Evolutionary conservation across 2,329 filamentous ascomycete species (phyloP), one percentile per base, ranked within the genome.

Genomic region (Cordyceps cicadae): DNA sequence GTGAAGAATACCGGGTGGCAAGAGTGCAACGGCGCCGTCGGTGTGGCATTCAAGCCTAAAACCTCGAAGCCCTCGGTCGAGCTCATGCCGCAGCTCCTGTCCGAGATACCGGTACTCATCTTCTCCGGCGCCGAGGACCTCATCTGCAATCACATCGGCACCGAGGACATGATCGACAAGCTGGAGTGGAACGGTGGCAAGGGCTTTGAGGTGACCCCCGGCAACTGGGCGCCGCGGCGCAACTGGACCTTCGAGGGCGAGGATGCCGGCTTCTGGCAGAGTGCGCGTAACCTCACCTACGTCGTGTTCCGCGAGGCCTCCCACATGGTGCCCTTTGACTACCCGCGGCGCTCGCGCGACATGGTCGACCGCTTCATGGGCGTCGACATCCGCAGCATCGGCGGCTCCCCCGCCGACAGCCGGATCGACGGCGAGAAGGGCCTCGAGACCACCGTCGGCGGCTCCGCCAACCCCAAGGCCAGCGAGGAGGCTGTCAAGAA

Each of bases 251-350:
- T 97, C 66, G 94, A 97, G 73, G 90, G 87, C 63, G 84, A 96
- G 67, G 77, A 85, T 1, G 92, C 92, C 3, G 94, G 94, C 26
- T 90, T 95, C 70, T 99, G 93, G 80, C 95, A 99, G 74, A 85
- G 92, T 71, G 93, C 94, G 1, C 87, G 95, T 65, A 99, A 99
- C 75, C 77, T 99, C 63, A 97, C 94, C 0, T 99, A 99, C 70
- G 87, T 99, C 37, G 81, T 95, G 46, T 96, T 97, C 76, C 90
- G 96, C 79, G 96, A 99, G 73, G 87, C 91, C 17, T 96, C 90
- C 54, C 94, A 99, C 74, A 99, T 99, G 94, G 94, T 99, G 1
- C 95, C 94, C 0, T 97, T 94, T 70, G 93, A 99, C 74, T 89
- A 89, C 67, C 87, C 93, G 1, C 86, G 91, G 53, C 87, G 92